Base-by-base conservation (phyloP, 139 green algal species). In the Coelastrella sp. region DNA sequence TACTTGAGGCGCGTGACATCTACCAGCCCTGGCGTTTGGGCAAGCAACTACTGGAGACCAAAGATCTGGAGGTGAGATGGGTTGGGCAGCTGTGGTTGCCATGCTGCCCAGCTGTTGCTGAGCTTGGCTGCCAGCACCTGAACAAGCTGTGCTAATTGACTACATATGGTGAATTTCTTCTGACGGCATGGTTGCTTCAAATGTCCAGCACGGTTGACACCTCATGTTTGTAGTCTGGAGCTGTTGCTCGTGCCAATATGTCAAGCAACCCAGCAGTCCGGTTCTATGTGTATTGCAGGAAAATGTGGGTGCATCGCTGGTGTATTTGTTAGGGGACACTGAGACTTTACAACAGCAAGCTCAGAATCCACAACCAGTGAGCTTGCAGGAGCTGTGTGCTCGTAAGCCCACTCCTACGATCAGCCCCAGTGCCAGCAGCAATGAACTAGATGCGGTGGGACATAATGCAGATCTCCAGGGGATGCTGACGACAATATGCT, bases 1-100 rank as follows among this genome's bases (percentile, higher is more conserved):
- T 93, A 57, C 80, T 93, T 60, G 90, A 93, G 87, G 68, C 67
- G 0, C 73, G 88, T 35, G 87, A 93, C 86, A 89, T 93, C 43
- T 93, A 93, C 80, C 79, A 89, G 80, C 90, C 90, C 0, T 73
- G 87, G 68, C 84, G 90, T 51, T 81, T 93, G 59, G 90, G 83
- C 62, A 88, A 90, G 79, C 90, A 93, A 86, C 85, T 92, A 68
- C 74, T 91, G 83, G 51, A 85, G 34, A 66, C 45, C 4, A 82
- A 81, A 21, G 64, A 79, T 27, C 53, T 92, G 37, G 89, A 91
- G 34, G 89, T 91, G 53, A 8, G 45, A 53, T 53, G 45, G n/a
- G n/a, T n/a, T 11, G 8, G 45, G 45, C 45, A 53, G 8, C 45
- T 53, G 8, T 8, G 8, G 11, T 53, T 8, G 8, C 8, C 45